Base-by-base conservation (phyloP, 2,329 filamentous ascomycete genomes). In the Tolypocladium tundrense region DNA sequence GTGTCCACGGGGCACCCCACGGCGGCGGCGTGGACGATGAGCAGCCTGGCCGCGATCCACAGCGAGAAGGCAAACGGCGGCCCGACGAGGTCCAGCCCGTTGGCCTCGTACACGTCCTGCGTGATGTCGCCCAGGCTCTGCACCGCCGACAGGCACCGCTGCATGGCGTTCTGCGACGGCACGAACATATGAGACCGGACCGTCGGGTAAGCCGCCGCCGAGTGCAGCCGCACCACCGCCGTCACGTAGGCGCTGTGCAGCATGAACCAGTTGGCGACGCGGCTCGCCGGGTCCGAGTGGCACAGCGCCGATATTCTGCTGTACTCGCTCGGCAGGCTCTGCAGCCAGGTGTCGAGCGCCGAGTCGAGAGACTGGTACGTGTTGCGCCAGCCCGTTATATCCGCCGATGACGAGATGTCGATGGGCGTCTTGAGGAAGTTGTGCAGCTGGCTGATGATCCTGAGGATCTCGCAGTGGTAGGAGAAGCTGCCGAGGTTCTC, bases 231-330 rank as follows among this genome's bases (percentile, higher is more conserved):
- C 3, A 77, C 73, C 7, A 75, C 75, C 3, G 73, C 69, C 0
- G 73, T 75, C 14, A 77, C 74, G 52, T 76, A 77, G 9, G 75
- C 75, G 61, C 74, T 75, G 33, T 77, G 75, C 10, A 77, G 65
- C 72, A 76, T 75, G 59, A 76, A 76, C 74, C 74, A 76, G 60
- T 76, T 76, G n/a, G 74, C 74, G 1, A 76, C 74, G 1, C 74
- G 71, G 55, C 74, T 76, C 2, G 74, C 74, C 3, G 74, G 74
- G 21, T 76, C 74, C 6, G 74, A 76, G 62, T 77, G 75, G 43
- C 75, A 77, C 13, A 77, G 65, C 1, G 74, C 73, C 9, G 73
- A 76, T 31, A 77, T 76, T n/a, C 72, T 72, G 66, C 73, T 72
- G 58, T 77, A 77, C 56, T 77, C 75, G 60, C 73, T 74, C 1